phyloP scores from a whole-genome alignment of 2,329 filamentous ascomycete species.

The Alternaria arborescens region DNA sequence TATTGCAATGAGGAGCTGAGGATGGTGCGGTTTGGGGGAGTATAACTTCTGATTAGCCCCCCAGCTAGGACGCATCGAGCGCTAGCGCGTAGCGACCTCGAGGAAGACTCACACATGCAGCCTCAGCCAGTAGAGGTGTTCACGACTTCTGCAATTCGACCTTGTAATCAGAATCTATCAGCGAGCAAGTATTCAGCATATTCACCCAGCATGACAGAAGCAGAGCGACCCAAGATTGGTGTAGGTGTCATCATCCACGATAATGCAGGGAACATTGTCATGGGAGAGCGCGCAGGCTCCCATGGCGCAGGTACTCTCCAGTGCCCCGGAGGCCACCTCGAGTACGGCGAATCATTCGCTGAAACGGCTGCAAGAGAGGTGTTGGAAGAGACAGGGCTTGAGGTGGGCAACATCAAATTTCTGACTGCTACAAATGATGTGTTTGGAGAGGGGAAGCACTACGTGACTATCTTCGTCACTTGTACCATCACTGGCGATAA shows the following conservation, averaged over 20 bases:
- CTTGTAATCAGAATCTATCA: background rate
- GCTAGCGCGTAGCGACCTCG: background rate
- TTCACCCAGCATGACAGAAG: conserved; percentile 27
- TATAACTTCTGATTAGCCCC: no score
- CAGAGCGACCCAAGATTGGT: conserved; percentile 53
- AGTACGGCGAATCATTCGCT: conserved; percentile 70
- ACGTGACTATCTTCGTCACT: conserved; percentile 75
- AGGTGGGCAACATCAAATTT: conserved; percentile 62
- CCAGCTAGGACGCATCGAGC: no score
- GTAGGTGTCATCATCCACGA: conserved; percentile 60
- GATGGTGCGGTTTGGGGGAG: no score
- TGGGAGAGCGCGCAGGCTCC: conserved; percentile 57
- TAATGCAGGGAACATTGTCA: conserved; percentile 53
- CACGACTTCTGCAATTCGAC: background rate
- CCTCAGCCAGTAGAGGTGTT: background rate
- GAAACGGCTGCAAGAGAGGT: conserved; percentile 72
- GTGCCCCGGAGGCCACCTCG: conserved; percentile 79
- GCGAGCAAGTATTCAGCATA: background rate
- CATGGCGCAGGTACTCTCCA: conserved; percentile 64
- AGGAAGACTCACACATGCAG: background rate
- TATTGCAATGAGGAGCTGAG: no score
- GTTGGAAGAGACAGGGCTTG: conserved; percentile 71
- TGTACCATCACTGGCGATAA: conserved; percentile 59
- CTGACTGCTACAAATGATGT: conserved; percentile 73
- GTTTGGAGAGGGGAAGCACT: conserved; percentile 73